Evolutionary conservation across 441 rosid genomes (phyloP).

Genomic region (Erysimum cheiri): DNA sequence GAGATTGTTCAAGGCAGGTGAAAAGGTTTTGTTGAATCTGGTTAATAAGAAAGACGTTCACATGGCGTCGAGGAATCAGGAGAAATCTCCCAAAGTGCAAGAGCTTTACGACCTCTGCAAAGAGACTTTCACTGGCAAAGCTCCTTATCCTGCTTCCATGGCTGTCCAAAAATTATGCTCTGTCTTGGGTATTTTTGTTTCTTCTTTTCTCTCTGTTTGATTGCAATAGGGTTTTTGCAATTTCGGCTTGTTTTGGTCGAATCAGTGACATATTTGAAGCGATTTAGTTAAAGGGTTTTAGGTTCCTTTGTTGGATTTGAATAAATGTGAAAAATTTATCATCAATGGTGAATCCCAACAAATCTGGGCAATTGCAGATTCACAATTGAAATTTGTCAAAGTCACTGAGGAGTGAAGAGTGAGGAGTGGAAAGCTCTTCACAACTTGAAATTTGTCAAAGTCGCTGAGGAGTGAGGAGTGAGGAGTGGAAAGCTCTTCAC

Average conservation of each 20-base stretch:
- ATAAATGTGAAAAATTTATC: slow-evolving; percentile 4
- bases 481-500: slow-evolving; percentile 2
- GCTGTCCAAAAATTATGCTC: slow-evolving; percentile 60
- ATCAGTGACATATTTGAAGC: neutral
- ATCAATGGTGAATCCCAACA: neutral
- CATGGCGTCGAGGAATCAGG: slow-evolving; percentile 52
- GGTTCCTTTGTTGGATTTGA: slow-evolving; percentile 32
- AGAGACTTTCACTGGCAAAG: slow-evolving; percentile 58
- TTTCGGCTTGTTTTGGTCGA: slow-evolving; percentile 7
- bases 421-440: slow-evolving; percentile 1
- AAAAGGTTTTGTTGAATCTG: slow-evolving; percentile 49
- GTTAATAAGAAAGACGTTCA: slow-evolving; percentile 45
- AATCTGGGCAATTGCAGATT: slow-evolving; percentile 21
- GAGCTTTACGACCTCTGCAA: slow-evolving; percentile 70
- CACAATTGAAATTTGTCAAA: slow-evolving; percentile 14
- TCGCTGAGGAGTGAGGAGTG: neutral
- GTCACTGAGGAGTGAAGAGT: neutral
- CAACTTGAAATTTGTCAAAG: too few relatives aligned
- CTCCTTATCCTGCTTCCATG: slow-evolving; percentile 59
- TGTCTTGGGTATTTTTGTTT: slow-evolving; percentile 65
- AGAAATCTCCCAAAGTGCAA: slow-evolving; percentile 64
- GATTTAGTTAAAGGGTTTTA: slow-evolving; percentile 13
- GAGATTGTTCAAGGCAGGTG: slow-evolving; percentile 53
- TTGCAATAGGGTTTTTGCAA: slow-evolving; percentile 10
- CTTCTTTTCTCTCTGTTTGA: slow-evolving; percentile 45